Percentiles rank a stretch among this genome's conserved stretches.
These are phyloP conservation scores for Senna tora DNA, from an alignment of 306 rosid genomes.

Conservation along the genomic window DNA sequence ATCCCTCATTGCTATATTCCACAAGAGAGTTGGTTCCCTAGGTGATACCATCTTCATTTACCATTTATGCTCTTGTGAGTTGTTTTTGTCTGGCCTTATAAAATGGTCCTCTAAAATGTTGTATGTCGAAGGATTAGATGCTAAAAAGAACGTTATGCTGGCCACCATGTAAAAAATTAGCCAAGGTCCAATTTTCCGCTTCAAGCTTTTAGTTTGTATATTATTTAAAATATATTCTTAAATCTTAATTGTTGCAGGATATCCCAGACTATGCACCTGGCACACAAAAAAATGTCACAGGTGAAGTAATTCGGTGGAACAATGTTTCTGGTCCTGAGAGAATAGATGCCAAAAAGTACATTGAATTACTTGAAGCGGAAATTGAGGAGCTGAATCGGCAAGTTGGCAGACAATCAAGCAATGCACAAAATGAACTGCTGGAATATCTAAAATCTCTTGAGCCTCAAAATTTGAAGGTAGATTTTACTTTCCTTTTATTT, in stretches of 20 bases:
- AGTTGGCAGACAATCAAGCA: conserved; percentile 80
- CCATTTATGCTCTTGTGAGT: not conserved
- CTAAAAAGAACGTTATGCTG: not conserved
- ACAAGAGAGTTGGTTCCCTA: too few species aligned
- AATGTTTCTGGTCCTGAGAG: conserved; percentile 81
- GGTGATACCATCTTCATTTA: not conserved
- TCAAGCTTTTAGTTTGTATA: conserved; percentile 26
- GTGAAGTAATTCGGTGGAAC: conserved; percentile 97
- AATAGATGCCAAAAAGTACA: conserved; percentile 92
- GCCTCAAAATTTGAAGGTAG: conserved; percentile 91
- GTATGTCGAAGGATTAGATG: not conserved
- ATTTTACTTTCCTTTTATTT: conserved; percentile 21
- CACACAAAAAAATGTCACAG: conserved; percentile 89
- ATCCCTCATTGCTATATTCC: too few species aligned
- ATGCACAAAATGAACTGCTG: conserved; percentile 84
- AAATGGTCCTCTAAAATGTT: not conserved
- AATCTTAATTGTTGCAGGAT: conserved; percentile 63
- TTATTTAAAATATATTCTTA: conserved; percentile 36
- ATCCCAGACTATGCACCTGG: conserved; percentile 87
- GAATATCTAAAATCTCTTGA: conserved; percentile 93
- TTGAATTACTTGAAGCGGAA: conserved; percentile 95
- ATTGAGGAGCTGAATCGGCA: conserved; percentile 88
- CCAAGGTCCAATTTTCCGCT: not conserved
- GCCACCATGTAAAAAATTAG: not conserved
- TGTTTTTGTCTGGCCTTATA: not conserved